Percentiles rank a stretch among this genome's conserved stretches.
phyloP scores from a whole-genome alignment of 202 grass and related monocot species.

The Digitaria exilis region DNA sequence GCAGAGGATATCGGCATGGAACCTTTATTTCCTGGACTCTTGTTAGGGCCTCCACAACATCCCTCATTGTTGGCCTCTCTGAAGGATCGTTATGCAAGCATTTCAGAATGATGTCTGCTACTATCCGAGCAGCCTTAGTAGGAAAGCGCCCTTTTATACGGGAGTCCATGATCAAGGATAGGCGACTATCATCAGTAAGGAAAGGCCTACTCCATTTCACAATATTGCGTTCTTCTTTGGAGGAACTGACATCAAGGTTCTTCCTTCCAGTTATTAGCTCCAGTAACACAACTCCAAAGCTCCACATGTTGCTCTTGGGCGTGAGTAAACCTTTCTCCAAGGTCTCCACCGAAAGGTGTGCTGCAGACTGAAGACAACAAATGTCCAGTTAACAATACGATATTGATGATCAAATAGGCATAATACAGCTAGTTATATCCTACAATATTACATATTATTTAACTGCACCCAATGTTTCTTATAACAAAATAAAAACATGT shows the following conservation, averaged over 20 bases:
- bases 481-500: conserved; percentile 2
- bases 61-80: conserved; percentile 90
- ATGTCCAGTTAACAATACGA: conserved; percentile 24
- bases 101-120: conserved; percentile 78
- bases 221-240: conserved; percentile 84
- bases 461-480: background rate
- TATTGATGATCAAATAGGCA: background rate
- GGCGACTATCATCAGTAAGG: conserved; percentile 80
- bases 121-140: conserved; percentile 76
- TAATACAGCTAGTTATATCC: background rate
- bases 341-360: conserved; percentile 84
- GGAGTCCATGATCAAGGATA: conserved; percentile 93
- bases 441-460: background rate
- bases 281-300: conserved; percentile 86
- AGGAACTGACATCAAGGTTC: conserved; percentile 64
- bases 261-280: conserved; percentile 91
- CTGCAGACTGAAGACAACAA: conserved; percentile 61
- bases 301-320: conserved; percentile 96
- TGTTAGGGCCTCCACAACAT: conserved; percentile 62
- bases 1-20: conserved; percentile 69
- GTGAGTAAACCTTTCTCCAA: conserved; percentile 92
- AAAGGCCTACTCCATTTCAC: conserved; percentile 91
- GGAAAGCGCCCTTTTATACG: conserved; percentile 90
- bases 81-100: conserved; percentile 80
- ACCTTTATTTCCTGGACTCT: conserved; percentile 85